Evolutionary conservation across 805 yeast species (phyloP).

Genomic region (Blastobotrys americana): DNA sequence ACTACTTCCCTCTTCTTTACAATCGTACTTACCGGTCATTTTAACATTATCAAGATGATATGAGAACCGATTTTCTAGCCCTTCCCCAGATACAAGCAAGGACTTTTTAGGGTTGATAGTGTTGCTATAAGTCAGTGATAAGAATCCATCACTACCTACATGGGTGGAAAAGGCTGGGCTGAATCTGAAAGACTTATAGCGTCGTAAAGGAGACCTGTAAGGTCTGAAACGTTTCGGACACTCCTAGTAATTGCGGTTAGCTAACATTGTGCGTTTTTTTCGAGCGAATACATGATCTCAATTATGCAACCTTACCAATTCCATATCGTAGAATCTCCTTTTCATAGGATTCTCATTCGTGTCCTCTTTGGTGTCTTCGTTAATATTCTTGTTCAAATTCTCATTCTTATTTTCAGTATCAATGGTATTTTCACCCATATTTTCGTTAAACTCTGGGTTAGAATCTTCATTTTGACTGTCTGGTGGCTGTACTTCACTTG

Average conservation of each 20-base stretch:
- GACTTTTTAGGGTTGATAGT: not conserved
- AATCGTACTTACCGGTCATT: slow-evolving; percentile 11
- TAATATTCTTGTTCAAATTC: too few relatives aligned
- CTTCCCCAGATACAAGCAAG: not conserved
- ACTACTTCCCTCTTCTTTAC: not conserved
- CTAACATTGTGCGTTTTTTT: too few relatives aligned
- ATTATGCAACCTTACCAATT: slow-evolving; percentile 2
- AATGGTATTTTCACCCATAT: too few relatives aligned
- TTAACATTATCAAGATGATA: slow-evolving; percentile 18
- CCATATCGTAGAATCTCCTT: not conserved
- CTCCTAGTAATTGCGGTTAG: too few relatives aligned
- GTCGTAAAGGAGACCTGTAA: slow-evolving; percentile 21
- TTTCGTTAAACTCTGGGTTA: not conserved
- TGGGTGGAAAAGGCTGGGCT: slow-evolving; percentile 17
- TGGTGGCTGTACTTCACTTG: not conserved
- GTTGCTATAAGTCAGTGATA: slow-evolving; percentile 19
- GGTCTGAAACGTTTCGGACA: not conserved
- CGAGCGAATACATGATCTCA: too few relatives aligned
- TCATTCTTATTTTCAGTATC: not conserved
- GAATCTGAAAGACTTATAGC: slow-evolving; percentile 21
- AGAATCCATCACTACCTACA: slow-evolving; percentile 12
- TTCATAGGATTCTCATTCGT: too few relatives aligned
- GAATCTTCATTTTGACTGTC: not conserved
- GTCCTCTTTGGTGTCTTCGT: too few relatives aligned
- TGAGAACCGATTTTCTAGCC: slow-evolving; percentile 12